Conservation (phyloP, 2,329 filamentous ascomycete genomes). For the Elsinoe batatas region DNA sequence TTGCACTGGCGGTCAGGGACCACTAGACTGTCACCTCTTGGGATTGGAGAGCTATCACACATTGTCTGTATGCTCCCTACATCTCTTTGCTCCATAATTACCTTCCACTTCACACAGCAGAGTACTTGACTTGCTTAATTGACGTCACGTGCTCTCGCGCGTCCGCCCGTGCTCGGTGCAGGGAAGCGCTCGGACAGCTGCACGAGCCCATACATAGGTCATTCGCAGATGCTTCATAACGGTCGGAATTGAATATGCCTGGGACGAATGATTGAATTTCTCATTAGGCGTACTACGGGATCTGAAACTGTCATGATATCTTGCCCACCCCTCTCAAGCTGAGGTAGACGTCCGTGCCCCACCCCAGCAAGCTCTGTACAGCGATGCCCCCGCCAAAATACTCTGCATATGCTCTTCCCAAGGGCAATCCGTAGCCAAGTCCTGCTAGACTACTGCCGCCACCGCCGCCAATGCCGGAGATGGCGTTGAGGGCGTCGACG, state of each 20-base stretch:
- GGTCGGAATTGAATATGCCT: background rate
- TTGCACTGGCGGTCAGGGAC: background rate
- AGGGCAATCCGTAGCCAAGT: constrained; percentile 72
- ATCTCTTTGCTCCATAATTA: too few species aligned
- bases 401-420: constrained; percentile 89
- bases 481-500: constrained; percentile 62
- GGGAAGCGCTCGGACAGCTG: constrained; percentile 1
- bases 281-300: background rate
- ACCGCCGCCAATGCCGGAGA: constrained; percentile 61
- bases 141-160: background rate
- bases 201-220: background rate
- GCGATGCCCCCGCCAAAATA: constrained; percentile 94
- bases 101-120: too few species aligned
- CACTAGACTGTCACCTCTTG: background rate
- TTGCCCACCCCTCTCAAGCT: constrained; percentile 52
- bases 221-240: background rate
- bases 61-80: too few species aligned
- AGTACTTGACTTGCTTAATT: too few species aligned
- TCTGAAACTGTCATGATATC: constrained; percentile 20
- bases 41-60: too few species aligned
- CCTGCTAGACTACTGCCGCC: constrained; percentile 75
- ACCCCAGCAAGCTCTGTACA: constrained; percentile 91
- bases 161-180: background rate
- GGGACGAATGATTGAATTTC: background rate
- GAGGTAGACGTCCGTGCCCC: constrained; percentile 65